Evolutionary conservation across 768 basidiomycete genomes (phyloP).

Genomic region (Xerocomellus amylosporus): DNA sequence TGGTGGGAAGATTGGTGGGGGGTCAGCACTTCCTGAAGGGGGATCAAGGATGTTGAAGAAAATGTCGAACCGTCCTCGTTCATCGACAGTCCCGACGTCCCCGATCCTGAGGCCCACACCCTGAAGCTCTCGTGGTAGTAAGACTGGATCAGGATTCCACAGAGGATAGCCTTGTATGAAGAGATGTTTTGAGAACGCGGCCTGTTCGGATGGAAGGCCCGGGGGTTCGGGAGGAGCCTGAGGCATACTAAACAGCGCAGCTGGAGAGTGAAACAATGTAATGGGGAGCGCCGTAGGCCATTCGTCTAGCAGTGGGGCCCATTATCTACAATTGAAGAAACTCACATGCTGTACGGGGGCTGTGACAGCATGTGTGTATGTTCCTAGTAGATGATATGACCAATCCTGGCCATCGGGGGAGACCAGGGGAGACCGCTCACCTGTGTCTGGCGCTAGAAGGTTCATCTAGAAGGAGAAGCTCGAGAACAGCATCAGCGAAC

Average conservation of each 20-base stretch:
- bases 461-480: too few relatives aligned
- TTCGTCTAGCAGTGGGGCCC: background rate
- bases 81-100: background rate
- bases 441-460: too few relatives aligned
- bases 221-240: background rate
- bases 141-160: background rate
- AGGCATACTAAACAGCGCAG: background rate
- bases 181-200: background rate
- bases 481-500: too few relatives aligned
- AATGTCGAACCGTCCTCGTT: background rate
- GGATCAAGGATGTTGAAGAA: background rate
- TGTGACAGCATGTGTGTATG: too few relatives aligned
- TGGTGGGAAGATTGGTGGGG: background rate
- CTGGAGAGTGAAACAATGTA: background rate
- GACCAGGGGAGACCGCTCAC: too few relatives aligned
- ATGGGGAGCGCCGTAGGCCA: background rate
- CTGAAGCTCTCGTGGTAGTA: background rate
- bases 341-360: too few relatives aligned
- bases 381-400: too few relatives aligned
- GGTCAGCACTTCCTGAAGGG: background rate
- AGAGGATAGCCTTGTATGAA: background rate
- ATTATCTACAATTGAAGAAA: too few relatives aligned
- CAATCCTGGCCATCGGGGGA: too few relatives aligned
- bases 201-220: background rate
- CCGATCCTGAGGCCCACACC: background rate